Conservation (phyloP, 805 yeast species). For the Metschnikowia dekortorum region DNA sequence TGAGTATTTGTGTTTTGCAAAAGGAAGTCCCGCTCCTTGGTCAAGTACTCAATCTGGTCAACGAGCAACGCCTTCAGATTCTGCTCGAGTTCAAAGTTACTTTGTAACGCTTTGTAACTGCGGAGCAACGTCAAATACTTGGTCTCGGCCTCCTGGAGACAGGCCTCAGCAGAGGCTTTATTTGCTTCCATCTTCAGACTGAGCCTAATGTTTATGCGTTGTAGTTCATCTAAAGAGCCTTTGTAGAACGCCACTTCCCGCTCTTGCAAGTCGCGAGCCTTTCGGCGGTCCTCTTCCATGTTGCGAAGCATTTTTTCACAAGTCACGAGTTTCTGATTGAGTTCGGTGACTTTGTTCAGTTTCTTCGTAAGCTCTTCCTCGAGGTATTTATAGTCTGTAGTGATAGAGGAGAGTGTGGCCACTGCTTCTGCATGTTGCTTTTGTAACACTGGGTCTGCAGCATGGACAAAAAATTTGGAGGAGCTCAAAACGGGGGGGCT, state of each 20-base stretch:
- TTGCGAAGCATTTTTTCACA: conserved; percentile 27
- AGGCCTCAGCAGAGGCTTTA: conserved; percentile 3
- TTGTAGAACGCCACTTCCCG: conserved; percentile 31
- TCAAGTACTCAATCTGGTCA: conserved; percentile 50
- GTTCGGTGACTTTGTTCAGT: conserved; percentile 23
- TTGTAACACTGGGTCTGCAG: conserved; percentile 12
- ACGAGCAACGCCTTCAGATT: conserved; percentile 49
- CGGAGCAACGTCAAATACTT: conserved; percentile 29
- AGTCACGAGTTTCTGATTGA: conserved; percentile 20
- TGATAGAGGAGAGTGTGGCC: conserved; percentile 22
- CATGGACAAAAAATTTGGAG: not conserved
- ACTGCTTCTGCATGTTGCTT: conserved; percentile 30
- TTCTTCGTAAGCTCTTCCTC: conserved; percentile 29
- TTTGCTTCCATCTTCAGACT: conserved; percentile 17
- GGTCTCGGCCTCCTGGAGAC: conserved; percentile 12
- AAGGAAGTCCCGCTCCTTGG: conserved; percentile 27
- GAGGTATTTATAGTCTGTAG: conserved; percentile 26
- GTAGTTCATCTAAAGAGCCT: conserved; percentile 30
- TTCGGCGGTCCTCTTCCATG: conserved; percentile 26
- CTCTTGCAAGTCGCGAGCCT: conserved; percentile 24
- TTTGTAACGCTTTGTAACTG: conserved; percentile 39
- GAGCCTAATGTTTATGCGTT: conserved; percentile 16
- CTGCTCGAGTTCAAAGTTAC: conserved; percentile 50
- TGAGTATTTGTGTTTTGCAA: conserved; percentile 7
- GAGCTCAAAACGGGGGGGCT: not conserved